These are phyloP conservation scores for Flaveria sonorensis DNA, from an alignment of 129 eudicot species.

Conservation along the genomic window DNA sequence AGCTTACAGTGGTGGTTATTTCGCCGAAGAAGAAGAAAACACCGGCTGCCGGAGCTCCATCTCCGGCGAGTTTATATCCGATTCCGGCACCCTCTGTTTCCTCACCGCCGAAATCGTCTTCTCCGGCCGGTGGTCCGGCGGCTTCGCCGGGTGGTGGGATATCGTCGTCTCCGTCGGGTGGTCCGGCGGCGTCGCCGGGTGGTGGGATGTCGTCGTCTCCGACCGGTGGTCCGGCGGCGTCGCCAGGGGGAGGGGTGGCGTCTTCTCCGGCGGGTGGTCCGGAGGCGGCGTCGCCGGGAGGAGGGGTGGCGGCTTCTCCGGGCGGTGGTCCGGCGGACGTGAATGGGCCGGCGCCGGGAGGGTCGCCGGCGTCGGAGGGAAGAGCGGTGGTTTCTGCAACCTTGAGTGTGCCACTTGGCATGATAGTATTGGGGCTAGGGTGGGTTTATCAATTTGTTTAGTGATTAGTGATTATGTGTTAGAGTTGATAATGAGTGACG, in stretches of 20 bases:
- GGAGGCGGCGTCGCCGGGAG: neutral
- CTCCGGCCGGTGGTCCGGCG: neutral
- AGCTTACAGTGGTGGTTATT: constrained; percentile 55
- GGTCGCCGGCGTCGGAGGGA: neutral
- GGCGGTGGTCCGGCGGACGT: neutral
- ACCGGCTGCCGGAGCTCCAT: constrained; percentile 23
- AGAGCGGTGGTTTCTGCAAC: neutral
- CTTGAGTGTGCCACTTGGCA: neutral
- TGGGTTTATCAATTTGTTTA: neutral
- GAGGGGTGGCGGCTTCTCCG: constrained; percentile 24
- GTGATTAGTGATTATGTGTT: neutral
- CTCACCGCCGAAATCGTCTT: constrained; percentile 1
- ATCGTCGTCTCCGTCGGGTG: neutral
- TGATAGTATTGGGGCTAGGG: neutral
- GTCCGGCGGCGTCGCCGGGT: neutral
- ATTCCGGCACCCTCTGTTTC: constrained; percentile 19
- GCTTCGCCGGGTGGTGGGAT: neutral
- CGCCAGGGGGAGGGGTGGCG: constrained; percentile 12
- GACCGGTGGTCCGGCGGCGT: neutral
- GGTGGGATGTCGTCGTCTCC: neutral
- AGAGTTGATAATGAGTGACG: neutral
- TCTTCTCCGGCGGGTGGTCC: constrained; percentile 31
- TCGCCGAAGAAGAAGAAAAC: constrained; percentile 33
- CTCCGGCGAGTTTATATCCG: constrained; percentile 21
- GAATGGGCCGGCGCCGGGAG: neutral